A percentile compares a stretch with the other conserved stretches of the same genome.
Evolutionary conservation across 345 rosid species (phyloP).

Genomic region (Syzygium aqueum): DNA sequence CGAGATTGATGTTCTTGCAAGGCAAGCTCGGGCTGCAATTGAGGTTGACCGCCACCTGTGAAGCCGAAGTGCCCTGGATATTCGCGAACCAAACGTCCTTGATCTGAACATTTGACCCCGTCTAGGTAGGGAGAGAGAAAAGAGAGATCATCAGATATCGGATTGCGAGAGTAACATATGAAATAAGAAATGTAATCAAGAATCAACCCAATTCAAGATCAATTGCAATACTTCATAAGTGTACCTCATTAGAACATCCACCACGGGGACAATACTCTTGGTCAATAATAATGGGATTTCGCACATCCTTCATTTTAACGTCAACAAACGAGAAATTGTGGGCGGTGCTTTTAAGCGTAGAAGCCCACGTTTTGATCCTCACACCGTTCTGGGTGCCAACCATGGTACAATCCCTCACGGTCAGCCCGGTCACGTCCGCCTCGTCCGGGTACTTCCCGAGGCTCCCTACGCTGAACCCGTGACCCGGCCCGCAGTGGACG

Average conservation of each 20-base stretch:
- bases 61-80: constrained; percentile 12
- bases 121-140: not conserved
- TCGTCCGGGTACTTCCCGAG: constrained; percentile 26
- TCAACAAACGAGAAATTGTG: constrained; percentile 11
- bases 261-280: constrained; percentile 26
- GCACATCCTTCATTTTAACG: constrained; percentile 17
- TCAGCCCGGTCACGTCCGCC: constrained; percentile 9
- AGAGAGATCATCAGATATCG: not conserved
- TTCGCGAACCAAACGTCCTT: constrained; percentile 1
- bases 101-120: constrained; percentile 1
- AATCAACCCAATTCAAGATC: not conserved
- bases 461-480: constrained; percentile 35
- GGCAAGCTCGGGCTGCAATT: constrained; percentile 8
- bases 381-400: constrained; percentile 22
- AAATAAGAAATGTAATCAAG: not conserved
- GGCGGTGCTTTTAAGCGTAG: not conserved
- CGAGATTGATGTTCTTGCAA: constrained; percentile 6
- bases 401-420: constrained; percentile 14
- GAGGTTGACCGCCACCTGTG: constrained; percentile 6
- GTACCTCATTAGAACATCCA: not conserved
- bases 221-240: not conserved
- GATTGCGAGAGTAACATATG: not conserved
- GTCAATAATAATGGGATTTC: constrained; percentile 29
- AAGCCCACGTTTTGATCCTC: constrained; percentile 37
- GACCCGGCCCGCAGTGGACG: constrained; percentile 8